A percentile compares a stretch with the other conserved stretches of the same genome.
phyloP scores from a whole-genome alignment of 345 rosid species.

The Eucalyptus regnans region DNA sequence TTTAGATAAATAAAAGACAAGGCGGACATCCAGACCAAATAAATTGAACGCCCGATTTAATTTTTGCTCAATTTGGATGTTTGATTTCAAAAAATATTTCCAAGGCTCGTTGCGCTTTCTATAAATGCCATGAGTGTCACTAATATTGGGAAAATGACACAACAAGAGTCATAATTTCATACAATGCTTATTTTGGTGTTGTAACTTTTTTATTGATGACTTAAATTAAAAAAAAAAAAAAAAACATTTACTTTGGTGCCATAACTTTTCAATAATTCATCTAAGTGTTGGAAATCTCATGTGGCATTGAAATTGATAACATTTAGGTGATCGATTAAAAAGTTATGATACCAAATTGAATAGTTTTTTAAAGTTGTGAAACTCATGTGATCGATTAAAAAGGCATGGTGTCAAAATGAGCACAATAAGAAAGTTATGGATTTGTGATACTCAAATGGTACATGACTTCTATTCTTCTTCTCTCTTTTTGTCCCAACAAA shows the following conservation, averaged over 20 bases:
- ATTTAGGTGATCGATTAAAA: too few species aligned
- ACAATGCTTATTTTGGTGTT: not conserved
- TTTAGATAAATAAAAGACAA: not conserved
- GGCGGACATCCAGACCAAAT: not conserved
- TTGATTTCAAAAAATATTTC: not conserved
- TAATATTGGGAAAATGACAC: too few species aligned
- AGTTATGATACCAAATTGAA: too few species aligned
- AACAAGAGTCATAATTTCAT: too few species aligned
- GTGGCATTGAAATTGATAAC: not conserved
- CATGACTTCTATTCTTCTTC: too few species aligned
- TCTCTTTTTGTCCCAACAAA: too few species aligned
- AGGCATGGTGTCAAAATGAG: too few species aligned
- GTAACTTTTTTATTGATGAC: not conserved
- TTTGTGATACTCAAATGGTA: too few species aligned
- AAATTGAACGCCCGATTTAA: not conserved
- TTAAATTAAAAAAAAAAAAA: too few species aligned
- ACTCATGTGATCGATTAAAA: too few species aligned
- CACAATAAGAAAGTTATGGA: too few species aligned
- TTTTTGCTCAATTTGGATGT: not conserved
- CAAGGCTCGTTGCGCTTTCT: not conserved
- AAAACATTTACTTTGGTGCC: not conserved
- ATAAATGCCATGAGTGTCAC: not conserved
- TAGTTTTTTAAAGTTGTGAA: too few species aligned
- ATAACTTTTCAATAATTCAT: not conserved
- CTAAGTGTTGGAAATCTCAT: not conserved